Conservation (phyloP, 2,329 filamentous ascomycete genomes). For the Sporothrix protearum region DNA sequence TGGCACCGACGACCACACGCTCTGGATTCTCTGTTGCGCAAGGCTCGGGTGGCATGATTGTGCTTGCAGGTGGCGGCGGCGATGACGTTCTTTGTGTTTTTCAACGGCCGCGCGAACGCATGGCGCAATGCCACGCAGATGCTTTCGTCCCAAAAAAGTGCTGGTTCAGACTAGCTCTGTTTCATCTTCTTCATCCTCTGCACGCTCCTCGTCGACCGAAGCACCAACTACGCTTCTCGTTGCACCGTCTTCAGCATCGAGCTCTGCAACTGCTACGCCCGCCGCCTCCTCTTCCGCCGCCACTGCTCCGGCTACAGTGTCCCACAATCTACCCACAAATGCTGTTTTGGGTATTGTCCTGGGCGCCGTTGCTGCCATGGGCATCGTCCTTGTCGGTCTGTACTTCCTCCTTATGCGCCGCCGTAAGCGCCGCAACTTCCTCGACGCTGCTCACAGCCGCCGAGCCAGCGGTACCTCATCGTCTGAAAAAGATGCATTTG, state of each 20-base stretch:
- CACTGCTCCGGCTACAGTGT: slow-evolving; percentile 32
- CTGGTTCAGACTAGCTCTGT: slow-evolving; percentile 33
- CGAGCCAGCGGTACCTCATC: slow-evolving; percentile 43
- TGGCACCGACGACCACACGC: slow-evolving; percentile 63
- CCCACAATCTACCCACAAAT: slow-evolving; percentile 39
- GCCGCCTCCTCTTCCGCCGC: slow-evolving; percentile 29
- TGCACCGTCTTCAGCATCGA: slow-evolving; percentile 25
- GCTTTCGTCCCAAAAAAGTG: slow-evolving; percentile 46
- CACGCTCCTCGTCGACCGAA: slow-evolving; percentile 32
- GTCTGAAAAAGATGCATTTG: slow-evolving; percentile 58
- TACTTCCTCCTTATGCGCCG: slow-evolving; percentile 64
- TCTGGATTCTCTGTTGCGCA: slow-evolving; percentile 70
- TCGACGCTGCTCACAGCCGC: slow-evolving; percentile 45
- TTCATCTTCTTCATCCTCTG: slow-evolving; percentile 34
- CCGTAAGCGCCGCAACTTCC: slow-evolving; percentile 50
- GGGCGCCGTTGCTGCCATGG: slow-evolving; percentile 7
- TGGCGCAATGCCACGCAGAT: slow-evolving; percentile 72
- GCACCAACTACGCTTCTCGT: slow-evolving; percentile 24
- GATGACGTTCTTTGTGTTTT: slow-evolving; percentile 68
- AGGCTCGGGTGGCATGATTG: slow-evolving; percentile 62
- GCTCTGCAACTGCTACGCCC: slow-evolving; percentile 34
- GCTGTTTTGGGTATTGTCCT: slow-evolving; percentile 52
- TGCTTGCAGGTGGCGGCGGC: slow-evolving; percentile 69
- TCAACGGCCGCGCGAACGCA: slow-evolving; percentile 68
- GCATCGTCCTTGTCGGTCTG: slow-evolving; percentile 49